Conservation (phyloP, 1,284 basidiomycete genomes). For the Rhodotorula sp. region DNA sequence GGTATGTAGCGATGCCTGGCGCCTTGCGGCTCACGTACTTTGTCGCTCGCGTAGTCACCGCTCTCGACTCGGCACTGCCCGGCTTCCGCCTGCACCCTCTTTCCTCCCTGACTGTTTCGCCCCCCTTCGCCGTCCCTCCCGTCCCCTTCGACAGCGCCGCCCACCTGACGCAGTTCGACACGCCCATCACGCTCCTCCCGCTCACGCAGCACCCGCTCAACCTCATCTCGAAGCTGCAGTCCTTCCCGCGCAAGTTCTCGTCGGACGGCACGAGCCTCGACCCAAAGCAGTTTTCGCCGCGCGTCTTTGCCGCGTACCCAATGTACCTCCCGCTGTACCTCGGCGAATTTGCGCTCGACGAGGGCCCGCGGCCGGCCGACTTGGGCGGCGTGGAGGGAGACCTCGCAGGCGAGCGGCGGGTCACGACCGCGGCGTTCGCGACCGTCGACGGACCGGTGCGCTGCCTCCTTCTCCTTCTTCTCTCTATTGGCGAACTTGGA, state of each 20-base stretch:
- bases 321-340: conserved; percentile 36
- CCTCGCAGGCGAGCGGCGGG: conserved; percentile 2
- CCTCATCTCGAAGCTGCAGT: conserved; percentile 21
- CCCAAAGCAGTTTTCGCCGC: conserved; percentile 18
- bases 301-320: conserved; percentile 29
- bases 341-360: conserved; percentile 30
- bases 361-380: neutral
- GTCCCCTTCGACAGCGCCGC: conserved; percentile 18
- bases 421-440: conserved; percentile 32
- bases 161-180: conserved; percentile 17
- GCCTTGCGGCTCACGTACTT: no score
- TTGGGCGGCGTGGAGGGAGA: neutral
- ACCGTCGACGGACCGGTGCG: conserved; percentile 12
- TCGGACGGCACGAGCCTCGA: conserved; percentile 20
- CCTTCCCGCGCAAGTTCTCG: conserved; percentile 17
- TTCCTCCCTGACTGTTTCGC: conserved; percentile 19
- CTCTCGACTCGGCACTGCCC: conserved; percentile 23
- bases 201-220: conserved; percentile 29
- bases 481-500: no score
- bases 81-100: conserved; percentile 35
- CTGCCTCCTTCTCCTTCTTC: neutral
- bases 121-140: conserved; percentile 12
- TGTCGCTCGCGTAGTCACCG: conserved; percentile 4
- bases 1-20: neutral
- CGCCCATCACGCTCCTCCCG: conserved; percentile 21